Base-by-base conservation (phyloP, 176 grass and related monocot species). In the Oryza glaberrima region DNA sequence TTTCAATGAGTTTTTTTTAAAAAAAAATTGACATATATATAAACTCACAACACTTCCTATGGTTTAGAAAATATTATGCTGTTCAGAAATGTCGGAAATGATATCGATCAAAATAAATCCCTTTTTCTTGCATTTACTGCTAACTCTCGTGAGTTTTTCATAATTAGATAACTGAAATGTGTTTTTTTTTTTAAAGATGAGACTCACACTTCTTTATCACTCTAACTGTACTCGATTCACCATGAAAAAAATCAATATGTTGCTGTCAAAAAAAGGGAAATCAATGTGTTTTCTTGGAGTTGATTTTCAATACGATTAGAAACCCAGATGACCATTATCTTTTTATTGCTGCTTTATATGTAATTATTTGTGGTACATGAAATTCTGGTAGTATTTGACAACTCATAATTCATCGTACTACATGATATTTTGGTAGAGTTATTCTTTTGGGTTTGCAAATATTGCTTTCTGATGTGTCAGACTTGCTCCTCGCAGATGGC, bases 401-500 rank as follows among this genome's bases (percentile, higher is more conserved):
- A 15, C 38, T 20, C 19, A 75, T 26, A 67, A 11, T 67, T 81
- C 26, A 43, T 70, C 34, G 34, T 51, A 51, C n/a, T 40, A 71
- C 30, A 44, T 86, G 45, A 58, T 60, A 78, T 81, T 82, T n/a
- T 54, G 19, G 45, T 64, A 47, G 11, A 5, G 5, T 40, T 54
- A 64, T 63, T 30, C 64, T 30, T 81, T 63, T 46, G 3, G 17
- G 69, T 77, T 52, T 83, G 28, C 72, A 38, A 28, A 12, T 38
- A 34, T 68, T 15, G 16, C 19, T 86, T 75, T 82, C 51, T 92
- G 73, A 88, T 64, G 84, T 26, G 15, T 79, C 20, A 83, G 20
- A 73, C 72, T 86, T 88, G n/a, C 28, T 71, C 65, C 82, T 84
- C 72, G 20, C 90, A 98, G 96, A 92, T 85, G 52, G 76, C 82